Base-by-base conservation (phyloP, 805 yeast genomes). In the Starmerella potacharoeniae region DNA sequence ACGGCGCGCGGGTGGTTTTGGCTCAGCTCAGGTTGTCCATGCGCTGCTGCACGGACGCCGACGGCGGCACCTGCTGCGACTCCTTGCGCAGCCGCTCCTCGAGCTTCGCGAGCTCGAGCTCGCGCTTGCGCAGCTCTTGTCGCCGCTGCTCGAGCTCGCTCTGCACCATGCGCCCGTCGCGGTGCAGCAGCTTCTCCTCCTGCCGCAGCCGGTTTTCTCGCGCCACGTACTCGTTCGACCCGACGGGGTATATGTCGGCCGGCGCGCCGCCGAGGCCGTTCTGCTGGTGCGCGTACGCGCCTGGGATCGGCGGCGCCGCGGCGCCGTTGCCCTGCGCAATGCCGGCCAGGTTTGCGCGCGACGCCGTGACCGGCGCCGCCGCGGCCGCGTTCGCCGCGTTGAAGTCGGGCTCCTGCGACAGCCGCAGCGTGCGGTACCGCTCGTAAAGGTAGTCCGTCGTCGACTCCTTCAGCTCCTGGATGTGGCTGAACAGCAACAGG, bases 371-470 rank as follows among this genome's bases (percentile, higher is more conserved):
- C 14, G 61, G 61, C 11, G 61, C 61, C 31, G 37, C 11, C n/a
- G 61, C 60, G 11, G 61, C 61, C 11, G 61, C 49, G 17, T 51
- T 49, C 8, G 61, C 61, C 8, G 61, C 61, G 46, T 58, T 58
- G 61, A 58, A 55, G 17, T 52, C 56, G 16, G 61, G 61, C 57
- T 80, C 83, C 34, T 85, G 83, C 33, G 87, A 81, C 59, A 86
- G 76, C 16, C 90, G 89, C 65, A 82, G 88, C 9, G 96, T 86
- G 76, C 97, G 83, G 71, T 89, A 89, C 66, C 82, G 83, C 69
- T 89, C 97, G 69, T 89, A 89, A 60, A 89, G 73, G 42, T 82
- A 77, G 67, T 88, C 95, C 68, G 86, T 95, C 7, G 97, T 89
- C 65, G 79, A 77, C 64, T 89, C 96, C 71, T 87, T 87, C 69